phyloP scores from a whole-genome alignment of 2,329 filamentous ascomycete genomes.

The Colletotrichum aenigma region DNA sequence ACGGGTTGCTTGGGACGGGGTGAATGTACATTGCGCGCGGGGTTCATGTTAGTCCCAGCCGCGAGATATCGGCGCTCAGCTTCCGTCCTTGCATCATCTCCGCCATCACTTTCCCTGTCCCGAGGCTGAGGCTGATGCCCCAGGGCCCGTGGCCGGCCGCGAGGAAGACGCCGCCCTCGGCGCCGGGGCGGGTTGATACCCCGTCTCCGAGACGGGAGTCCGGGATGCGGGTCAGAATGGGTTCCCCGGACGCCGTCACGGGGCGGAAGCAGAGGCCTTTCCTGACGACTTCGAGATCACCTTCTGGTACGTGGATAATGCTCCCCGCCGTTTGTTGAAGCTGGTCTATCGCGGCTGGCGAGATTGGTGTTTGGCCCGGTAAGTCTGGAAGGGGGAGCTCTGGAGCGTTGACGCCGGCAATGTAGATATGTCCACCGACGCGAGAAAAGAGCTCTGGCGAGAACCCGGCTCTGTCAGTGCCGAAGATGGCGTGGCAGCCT shows the following conservation, averaged over 20 bases:
- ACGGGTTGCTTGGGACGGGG: not conserved
- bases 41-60: slow-evolving; percentile 37
- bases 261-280: slow-evolving; percentile 77
- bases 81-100: slow-evolving; percentile 68
- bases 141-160: slow-evolving; percentile 78
- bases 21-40: not conserved
- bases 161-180: slow-evolving; percentile 69
- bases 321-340: slow-evolving; percentile 52
- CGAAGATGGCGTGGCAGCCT: slow-evolving; percentile 72
- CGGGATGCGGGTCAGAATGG: slow-evolving; percentile 63
- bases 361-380: slow-evolving; percentile 52
- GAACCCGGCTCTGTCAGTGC: slow-evolving; percentile 61
- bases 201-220: slow-evolving; percentile 59
- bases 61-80: slow-evolving; percentile 63
- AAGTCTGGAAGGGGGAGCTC: slow-evolving; percentile 62
- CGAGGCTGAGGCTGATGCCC: slow-evolving; percentile 69
- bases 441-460: slow-evolving; percentile 76
- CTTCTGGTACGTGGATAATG: slow-evolving; percentile 49
- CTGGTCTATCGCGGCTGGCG: slow-evolving; percentile 46
- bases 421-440: slow-evolving; percentile 70
- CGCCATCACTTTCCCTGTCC: slow-evolving; percentile 73
- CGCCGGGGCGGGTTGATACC: slow-evolving; percentile 42
- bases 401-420: slow-evolving; percentile 73
- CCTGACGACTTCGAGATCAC: slow-evolving; percentile 66
- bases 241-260: slow-evolving; percentile 65